Conservation (phyloP, 371 early-diverging fungal species). For the Thermomucor indicae-seudaticae region DNA sequence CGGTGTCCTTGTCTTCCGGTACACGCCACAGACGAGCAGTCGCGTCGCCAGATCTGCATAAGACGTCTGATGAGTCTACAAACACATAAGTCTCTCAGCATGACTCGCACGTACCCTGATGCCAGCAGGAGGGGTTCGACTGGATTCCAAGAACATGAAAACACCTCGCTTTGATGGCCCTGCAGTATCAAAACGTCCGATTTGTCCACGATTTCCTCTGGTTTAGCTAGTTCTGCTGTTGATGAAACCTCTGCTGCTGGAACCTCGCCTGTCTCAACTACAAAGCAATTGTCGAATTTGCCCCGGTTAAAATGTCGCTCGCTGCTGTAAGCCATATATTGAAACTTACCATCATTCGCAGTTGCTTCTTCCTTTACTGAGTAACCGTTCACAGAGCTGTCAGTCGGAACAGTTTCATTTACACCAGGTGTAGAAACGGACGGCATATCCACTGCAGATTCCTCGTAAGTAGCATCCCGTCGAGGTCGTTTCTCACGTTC, state of each 20-base stretch:
- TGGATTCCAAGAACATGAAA: conserved; percentile 88
- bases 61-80: too few relatives aligned
- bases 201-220: conserved; percentile 16
- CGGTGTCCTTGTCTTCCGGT: conserved; percentile 31
- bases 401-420: too few relatives aligned
- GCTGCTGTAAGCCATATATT: too few relatives aligned
- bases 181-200: conserved; percentile 40
- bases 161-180: conserved; percentile 75
- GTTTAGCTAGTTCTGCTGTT: conserved; percentile 5
- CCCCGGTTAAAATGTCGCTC: too few relatives aligned
- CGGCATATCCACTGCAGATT: too few relatives aligned
- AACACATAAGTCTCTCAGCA: neutral
- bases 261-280: conserved; percentile 10
- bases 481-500: conserved; percentile 38
- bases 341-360: neutral
- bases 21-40: conserved; percentile 84
- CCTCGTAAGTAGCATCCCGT: conserved; percentile 10
- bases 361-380: conserved; percentile 13
- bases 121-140: conserved; percentile 62
- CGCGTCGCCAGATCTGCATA: conserved; percentile 85
- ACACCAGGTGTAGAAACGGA: too few relatives aligned
- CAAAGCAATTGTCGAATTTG: too few relatives aligned
- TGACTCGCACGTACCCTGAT: conserved; percentile 61
- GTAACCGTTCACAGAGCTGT: conserved; percentile 5
- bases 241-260: neutral